These are phyloP conservation scores for Tympanopsis confertula DNA, from an alignment of 2,329 filamentous ascomycete species.

Conservation along the genomic window DNA sequence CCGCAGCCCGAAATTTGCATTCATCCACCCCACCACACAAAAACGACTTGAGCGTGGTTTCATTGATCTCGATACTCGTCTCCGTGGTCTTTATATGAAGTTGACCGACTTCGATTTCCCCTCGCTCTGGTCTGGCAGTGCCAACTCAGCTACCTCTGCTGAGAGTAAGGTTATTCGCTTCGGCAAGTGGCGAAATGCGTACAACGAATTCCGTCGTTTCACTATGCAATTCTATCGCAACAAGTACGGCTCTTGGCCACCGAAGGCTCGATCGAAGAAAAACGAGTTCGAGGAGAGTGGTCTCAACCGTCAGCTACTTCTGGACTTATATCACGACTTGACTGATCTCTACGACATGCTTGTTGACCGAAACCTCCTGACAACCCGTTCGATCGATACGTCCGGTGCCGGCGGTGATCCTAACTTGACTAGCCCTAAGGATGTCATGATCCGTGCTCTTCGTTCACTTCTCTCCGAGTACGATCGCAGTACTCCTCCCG, in stretches of 20 bases:
- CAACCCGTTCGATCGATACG: constrained; percentile 25
- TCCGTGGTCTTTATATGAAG: constrained; percentile 36
- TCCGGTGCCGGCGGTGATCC: constrained; percentile 24
- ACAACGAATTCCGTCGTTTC: constrained; percentile 34
- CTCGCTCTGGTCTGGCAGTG: constrained; percentile 51
- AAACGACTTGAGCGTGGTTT: constrained; percentile 48
- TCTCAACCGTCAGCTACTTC: constrained; percentile 48
- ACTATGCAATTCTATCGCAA: constrained; percentile 30
- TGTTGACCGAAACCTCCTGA: constrained; percentile 46
- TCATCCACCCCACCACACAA: constrained; percentile 42
- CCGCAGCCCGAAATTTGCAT: constrained; percentile 37
- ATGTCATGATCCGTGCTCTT: constrained; percentile 36
- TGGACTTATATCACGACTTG: constrained; percentile 49
- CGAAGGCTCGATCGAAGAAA: constrained; percentile 50
- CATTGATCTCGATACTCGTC: constrained; percentile 45
- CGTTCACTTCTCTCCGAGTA: constrained; percentile 51
- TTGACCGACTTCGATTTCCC: constrained; percentile 53
- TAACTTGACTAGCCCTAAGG: constrained; percentile 20
- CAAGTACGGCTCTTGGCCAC: constrained; percentile 55
- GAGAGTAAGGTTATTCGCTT: constrained; percentile 40
- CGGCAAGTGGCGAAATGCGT: constrained; percentile 47
- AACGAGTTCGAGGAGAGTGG: constrained; percentile 41
- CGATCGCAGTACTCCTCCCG: constrained; percentile 50
- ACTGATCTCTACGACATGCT: constrained; percentile 51
- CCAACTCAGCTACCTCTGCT: constrained; percentile 37